These are phyloP conservation scores for Zygosaccharomyces pseudorouxii DNA, from an alignment of 805 yeast genomes.

Conservation along the genomic window DNA sequence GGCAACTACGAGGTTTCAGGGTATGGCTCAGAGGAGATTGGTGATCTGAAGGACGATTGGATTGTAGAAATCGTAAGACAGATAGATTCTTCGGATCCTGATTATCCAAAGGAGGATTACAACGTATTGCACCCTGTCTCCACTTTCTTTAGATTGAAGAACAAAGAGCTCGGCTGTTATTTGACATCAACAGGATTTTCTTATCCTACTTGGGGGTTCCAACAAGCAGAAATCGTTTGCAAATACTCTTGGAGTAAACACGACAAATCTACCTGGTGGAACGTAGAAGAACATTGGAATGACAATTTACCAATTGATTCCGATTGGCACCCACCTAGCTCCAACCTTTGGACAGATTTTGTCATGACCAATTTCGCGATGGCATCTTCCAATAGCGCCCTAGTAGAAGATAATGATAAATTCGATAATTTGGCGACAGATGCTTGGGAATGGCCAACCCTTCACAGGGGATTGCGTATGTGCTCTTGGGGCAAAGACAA, in stretches of 20 bases:
- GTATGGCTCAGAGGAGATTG: conserved; percentile 60
- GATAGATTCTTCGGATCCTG: conserved; percentile 35
- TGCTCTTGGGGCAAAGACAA: conserved; percentile 62
- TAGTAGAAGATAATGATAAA: conserved; percentile 73
- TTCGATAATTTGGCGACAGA: conserved; percentile 64
- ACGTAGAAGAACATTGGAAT: conserved; percentile 67
- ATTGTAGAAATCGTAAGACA: conserved; percentile 63
- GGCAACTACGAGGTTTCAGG: conserved; percentile 62
- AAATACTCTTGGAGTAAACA: conserved; percentile 57
- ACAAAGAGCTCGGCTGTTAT: conserved; percentile 69
- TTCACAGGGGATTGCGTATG: conserved; percentile 69
- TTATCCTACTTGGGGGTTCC: conserved; percentile 96
- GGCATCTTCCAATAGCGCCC: conserved; percentile 84
- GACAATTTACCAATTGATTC: conserved; percentile 50
- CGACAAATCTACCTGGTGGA: conserved; percentile 89
- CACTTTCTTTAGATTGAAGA: conserved; percentile 72
- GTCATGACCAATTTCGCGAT: conserved; percentile 72
- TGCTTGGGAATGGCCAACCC: conserved; percentile 90
- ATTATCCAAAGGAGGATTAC: conserved; percentile 43
- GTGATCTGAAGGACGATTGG: conserved; percentile 78
- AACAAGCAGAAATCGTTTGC: conserved; percentile 95
- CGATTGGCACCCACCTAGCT: conserved; percentile 53
- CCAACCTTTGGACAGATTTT: conserved; percentile 73
- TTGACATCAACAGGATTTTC: conserved; percentile 74
- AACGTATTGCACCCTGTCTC: conserved; percentile 70